Percentiles rank a stretch among this genome's conserved stretches.
phyloP scores from a whole-genome alignment of 2,329 filamentous ascomycete species.

The Calcarisporium arbuscula region DNA sequence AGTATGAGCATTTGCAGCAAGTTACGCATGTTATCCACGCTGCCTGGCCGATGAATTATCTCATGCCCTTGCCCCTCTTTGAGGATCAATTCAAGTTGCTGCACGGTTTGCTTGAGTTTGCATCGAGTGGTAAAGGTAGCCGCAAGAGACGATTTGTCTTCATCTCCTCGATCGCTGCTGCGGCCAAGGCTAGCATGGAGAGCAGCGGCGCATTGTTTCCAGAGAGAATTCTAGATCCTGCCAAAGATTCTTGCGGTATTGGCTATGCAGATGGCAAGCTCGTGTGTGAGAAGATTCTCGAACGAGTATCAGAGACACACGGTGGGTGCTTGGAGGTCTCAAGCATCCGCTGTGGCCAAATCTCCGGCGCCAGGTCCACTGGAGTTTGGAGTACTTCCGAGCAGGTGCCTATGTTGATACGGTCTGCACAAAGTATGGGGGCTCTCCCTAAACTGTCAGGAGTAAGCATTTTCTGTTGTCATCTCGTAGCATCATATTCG shows the following conservation, averaged over 20 bases:
- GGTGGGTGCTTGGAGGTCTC: constrained; percentile 10
- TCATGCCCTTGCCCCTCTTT: constrained; percentile 13
- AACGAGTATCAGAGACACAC: constrained; percentile 7
- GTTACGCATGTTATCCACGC: constrained; percentile 16
- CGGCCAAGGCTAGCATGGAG: constrained; percentile 9
- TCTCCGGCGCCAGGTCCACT: constrained; percentile 11
- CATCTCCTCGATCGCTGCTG: constrained; percentile 23
- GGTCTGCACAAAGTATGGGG: constrained; percentile 11
- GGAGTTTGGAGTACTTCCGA: constrained; percentile 14
- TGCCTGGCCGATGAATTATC: constrained; percentile 19
- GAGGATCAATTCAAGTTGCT: constrained; percentile 15
- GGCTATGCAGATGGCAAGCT: constrained; percentile 18
- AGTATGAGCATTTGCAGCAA: constrained; percentile 9
- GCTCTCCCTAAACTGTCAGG: constrained; percentile 10
- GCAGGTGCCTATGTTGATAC: constrained; percentile 15
- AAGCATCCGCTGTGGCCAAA: constrained; percentile 14
- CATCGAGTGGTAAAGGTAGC: constrained; percentile 3
- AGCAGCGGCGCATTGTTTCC: constrained; percentile 8
- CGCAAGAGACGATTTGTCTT: constrained; percentile 19
- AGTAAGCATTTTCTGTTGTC: constrained; percentile 5
- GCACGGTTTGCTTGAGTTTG: constrained; percentile 12
- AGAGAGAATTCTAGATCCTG: constrained; percentile 9
- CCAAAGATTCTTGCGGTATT: constrained; percentile 12
- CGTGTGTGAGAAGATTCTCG: constrained; percentile 16
- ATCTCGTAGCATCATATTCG: no score